Conservation (phyloP, 129 eudicot species). For the Centella asiatica region DNA sequence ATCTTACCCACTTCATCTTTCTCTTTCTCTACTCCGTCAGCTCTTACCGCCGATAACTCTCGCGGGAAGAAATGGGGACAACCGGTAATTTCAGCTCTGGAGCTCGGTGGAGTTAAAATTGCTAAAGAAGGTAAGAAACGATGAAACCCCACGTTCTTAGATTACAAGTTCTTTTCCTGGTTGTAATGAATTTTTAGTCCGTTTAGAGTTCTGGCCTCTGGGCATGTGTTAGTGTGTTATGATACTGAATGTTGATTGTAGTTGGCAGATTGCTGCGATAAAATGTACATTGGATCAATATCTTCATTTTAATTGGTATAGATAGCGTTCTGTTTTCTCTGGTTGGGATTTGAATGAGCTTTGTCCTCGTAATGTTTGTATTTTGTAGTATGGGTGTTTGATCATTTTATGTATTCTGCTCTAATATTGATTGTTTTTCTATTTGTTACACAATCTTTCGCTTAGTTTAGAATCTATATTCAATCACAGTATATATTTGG, state of each 20-base stretch:
- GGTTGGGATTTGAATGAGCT: not conserved
- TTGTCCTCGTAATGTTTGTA: not conserved
- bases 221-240: not conserved
- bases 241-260: not conserved
- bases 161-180: constrained; percentile 2
- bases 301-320: constrained; percentile 5
- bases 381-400: not conserved
- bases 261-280: not conserved
- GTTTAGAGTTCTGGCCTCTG: not conserved
- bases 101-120: constrained; percentile 70
- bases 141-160: not conserved
- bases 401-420: too few relatives aligned
- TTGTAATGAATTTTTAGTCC: not conserved
- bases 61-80: constrained; percentile 37
- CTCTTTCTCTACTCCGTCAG: constrained; percentile 19
- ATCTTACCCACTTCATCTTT: constrained; percentile 12
- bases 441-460: too few relatives aligned
- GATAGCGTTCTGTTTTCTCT: not conserved
- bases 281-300: not conserved
- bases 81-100: constrained; percentile 46
- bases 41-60: constrained; percentile 17
- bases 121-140: constrained; percentile 47
- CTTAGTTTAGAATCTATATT: too few relatives aligned
- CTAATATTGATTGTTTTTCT: too few relatives aligned
- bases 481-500: too few relatives aligned